phyloP scores from a whole-genome alignment of 140 eudicot genomes.

The Erigeron philadelphicus region DNA sequence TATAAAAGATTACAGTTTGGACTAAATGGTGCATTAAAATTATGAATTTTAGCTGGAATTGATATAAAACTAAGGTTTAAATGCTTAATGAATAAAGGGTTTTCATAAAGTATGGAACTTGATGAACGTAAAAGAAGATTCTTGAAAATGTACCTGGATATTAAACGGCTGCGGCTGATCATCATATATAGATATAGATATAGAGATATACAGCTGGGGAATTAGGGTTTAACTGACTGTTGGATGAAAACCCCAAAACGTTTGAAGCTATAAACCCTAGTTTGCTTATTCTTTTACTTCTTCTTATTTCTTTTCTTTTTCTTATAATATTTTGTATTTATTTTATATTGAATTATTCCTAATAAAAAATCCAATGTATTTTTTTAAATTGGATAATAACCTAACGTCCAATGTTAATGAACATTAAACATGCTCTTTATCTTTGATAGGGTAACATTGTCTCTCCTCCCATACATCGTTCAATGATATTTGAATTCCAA shows the following conservation, averaged over 20 bases:
- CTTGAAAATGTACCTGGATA: slow-evolving; percentile 31
- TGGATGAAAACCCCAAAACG: not conserved
- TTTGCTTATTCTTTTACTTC: not conserved
- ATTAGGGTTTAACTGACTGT: slow-evolving; percentile 13
- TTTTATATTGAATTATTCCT: not conserved
- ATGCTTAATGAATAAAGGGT: not conserved
- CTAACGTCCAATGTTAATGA: no score
- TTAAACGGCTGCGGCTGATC: slow-evolving; percentile 32
- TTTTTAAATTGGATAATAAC: no score
- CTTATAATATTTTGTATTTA: not conserved
- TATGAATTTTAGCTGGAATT: slow-evolving; percentile 1
- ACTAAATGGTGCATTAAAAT: slow-evolving; percentile 5
- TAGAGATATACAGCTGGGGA: not conserved
- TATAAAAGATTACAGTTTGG: slow-evolving; percentile 19
- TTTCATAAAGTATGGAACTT: not conserved
- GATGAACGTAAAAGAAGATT: slow-evolving; percentile 19
- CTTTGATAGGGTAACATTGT: no score
- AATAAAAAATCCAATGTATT: no score
- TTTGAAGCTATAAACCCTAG: slow-evolving; percentile 16
- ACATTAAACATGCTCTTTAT: no score
- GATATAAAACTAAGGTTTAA: slow-evolving; percentile 11
- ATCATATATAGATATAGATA: slow-evolving; percentile 16
- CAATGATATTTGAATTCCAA: no score
- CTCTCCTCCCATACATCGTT: no score
- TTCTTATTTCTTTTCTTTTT: not conserved